Conservation (phyloP, 2,329 filamentous ascomycete species). For the Aspergillaceae sp. region DNA sequence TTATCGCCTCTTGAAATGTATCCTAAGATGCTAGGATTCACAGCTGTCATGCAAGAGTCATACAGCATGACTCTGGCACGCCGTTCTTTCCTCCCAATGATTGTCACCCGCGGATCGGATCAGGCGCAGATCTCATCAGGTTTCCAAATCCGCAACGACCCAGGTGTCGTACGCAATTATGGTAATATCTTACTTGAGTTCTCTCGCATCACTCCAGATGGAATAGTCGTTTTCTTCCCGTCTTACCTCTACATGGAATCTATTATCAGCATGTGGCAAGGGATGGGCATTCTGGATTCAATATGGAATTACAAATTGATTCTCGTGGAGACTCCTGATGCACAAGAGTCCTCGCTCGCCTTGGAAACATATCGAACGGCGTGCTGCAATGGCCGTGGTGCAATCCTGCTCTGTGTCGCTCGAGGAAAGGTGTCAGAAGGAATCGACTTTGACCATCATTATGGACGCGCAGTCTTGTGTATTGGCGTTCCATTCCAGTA, state of each 20-base stretch:
- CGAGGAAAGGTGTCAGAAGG: slow-evolving; percentile 96
- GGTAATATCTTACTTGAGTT: slow-evolving; percentile 91
- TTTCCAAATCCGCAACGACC: slow-evolving; percentile 92
- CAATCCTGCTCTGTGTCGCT: slow-evolving; percentile 86
- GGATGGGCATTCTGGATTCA: slow-evolving; percentile 93
- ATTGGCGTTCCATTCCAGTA: slow-evolving; percentile 98
- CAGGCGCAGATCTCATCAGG: slow-evolving; percentile 87
- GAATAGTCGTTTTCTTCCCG: slow-evolving; percentile 98
- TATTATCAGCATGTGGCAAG: slow-evolving; percentile 98
- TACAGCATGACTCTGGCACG: slow-evolving; percentile 94
- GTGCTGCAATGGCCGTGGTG: slow-evolving; percentile 92
- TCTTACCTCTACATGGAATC: slow-evolving; percentile 99
- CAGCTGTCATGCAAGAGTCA: slow-evolving; percentile 87
- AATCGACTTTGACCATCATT: slow-evolving; percentile 98
- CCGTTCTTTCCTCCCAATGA: slow-evolving; percentile 94
- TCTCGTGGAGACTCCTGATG: slow-evolving; percentile 92
- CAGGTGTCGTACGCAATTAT: slow-evolving; percentile 94
- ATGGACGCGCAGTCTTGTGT: slow-evolving; percentile 87
- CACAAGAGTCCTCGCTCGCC: slow-evolving; percentile 90
- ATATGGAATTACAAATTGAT: slow-evolving; percentile 99
- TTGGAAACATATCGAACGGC: slow-evolving; percentile 95
- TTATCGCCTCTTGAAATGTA: slow-evolving; percentile 98
- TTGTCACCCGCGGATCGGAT: slow-evolving; percentile 89
- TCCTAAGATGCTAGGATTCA: slow-evolving; percentile 94
- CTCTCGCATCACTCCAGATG: slow-evolving; percentile 89